Evolutionary conservation across 2,329 filamentous ascomycete genomes (phyloP).

Genomic region (Xenosphaeropsis pyriputrescens): DNA sequence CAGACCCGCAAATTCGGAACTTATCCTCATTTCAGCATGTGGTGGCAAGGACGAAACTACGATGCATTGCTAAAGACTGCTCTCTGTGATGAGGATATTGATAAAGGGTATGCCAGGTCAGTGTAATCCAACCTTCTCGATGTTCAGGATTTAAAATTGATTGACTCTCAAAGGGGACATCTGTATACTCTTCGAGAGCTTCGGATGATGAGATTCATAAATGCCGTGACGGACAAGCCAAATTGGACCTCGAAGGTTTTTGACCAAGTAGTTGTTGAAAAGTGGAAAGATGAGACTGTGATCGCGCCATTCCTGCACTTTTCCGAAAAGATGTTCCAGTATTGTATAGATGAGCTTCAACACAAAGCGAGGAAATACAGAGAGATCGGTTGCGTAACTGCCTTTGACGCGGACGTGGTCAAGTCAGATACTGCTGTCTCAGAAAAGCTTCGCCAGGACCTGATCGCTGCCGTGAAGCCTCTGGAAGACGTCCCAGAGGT

Average conservation of each 20-base stretch:
- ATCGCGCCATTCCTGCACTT: slow-evolving; percentile 12
- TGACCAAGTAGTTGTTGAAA: slow-evolving; percentile 10
- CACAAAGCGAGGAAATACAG: slow-evolving; percentile 9
- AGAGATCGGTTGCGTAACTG: slow-evolving; percentile 4
- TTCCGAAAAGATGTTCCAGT: slow-evolving; percentile 19
- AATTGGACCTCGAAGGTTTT: slow-evolving; percentile 12
- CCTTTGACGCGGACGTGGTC: slow-evolving; percentile 21
- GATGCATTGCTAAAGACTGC: no score
- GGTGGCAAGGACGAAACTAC: no score
- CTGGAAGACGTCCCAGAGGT: slow-evolving; percentile 35
- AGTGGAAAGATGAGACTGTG: slow-evolving; percentile 13
- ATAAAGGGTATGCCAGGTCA: no score
- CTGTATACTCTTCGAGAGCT: slow-evolving; percentile 8
- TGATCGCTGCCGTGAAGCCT: slow-evolving; percentile 26
- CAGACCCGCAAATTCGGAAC: no score
- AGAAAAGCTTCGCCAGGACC: slow-evolving; percentile 20
- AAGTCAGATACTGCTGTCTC: slow-evolving; percentile 36
- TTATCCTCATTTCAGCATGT: no score
- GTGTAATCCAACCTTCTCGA: no score
- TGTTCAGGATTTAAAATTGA: no score
- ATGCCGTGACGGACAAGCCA: slow-evolving; percentile 12
- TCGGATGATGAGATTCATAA: slow-evolving; percentile 14
- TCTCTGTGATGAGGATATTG: no score
- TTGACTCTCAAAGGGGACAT: no score
- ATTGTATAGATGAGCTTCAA: slow-evolving; percentile 10